Base-by-base conservation (phyloP, 352 stramenopile genomes). In the Detonula confervacea region DNA sequence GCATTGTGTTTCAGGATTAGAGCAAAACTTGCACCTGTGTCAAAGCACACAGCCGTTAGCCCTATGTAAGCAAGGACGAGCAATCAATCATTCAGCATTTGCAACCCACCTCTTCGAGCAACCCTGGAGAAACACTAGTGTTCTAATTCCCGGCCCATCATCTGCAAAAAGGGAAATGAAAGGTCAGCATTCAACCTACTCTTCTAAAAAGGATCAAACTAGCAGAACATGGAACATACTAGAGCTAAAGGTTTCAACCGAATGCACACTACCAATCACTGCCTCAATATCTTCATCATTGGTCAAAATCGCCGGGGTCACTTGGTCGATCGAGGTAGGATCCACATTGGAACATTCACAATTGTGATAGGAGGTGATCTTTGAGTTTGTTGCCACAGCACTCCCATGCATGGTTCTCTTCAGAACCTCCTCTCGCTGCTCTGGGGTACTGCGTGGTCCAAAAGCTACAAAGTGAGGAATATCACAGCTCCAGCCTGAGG, bases 381-480 rank as follows among this genome's bases (percentile, higher is more conserved):
- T 76, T 4, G 80, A 77, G 42, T 86, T 77, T 20, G 72, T 78
- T 3, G 73, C 57, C 0, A 79, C 66, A 24, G 61, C 74, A 42
- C 73, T 73, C 30, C 72, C 78, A 42, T 91, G 85, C 79, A 89
- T 90, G 11, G 85, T 91, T 62, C 85, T 57, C 6, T 77, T 69
- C 24, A 91, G 59, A 1, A 91, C 75, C 65, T 91, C 85, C 51
- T 88, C 81, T 62, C 83, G 74, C 61, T 91, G 85, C 57, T 91
- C 82, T 7, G 72, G 73, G n/a, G 85, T 91, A 49, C 49, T 57
- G 20, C 18, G 8, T 16, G 35, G 11, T n/a, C n/a, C n/a, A n/a
- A n/a, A n/a, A n/a, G n/a, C n/a, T n/a, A n/a, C 9, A 54, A 54
- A 54, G 20, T 27, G 20, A 52, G 4, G 5, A 52, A 16, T 54